Evolutionary conservation across 148 eudicot species (phyloP), one percentile per base, ranked within the genome.

Genomic region (Vaccinium macrocarpon): DNA sequence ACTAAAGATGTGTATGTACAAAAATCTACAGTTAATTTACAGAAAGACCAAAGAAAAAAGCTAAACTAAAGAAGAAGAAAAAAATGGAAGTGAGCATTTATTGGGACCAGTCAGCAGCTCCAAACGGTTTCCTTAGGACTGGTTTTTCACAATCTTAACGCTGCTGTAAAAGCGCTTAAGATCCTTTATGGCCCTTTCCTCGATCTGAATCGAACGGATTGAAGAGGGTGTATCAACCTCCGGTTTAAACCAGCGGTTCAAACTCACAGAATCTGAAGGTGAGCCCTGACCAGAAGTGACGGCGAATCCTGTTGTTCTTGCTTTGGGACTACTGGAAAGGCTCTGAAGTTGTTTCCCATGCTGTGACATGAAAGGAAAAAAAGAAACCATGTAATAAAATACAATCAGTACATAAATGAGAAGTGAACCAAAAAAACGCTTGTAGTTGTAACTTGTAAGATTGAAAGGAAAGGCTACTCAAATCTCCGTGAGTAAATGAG

Each of bases 111-210:
- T 29, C 81, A 53, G 23, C 48, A 29, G 55, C 14, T 27, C 42
- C 64, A 0, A 15, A 48, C 4, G 46, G 3, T 76, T 16, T 48
- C 57, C 15, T 25, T 71, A 88, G 5, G 78, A 84, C 70, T 87
- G 95, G 89, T 92, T 92, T 88, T 88, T 94, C 23, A 97, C 94
- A 48, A 97, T 87, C 87, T 87, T 97, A 79, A 97, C 99, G 27
- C 84, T 91, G 92, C 92, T 93, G 91, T 97, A 97, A 75, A 95
- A 93, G 79, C 99, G 97, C 87, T 84, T 92, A 55, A 97, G 92
- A 85, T 97, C 99, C 87, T 97, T 97, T 75, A 97, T 93, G 16
- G 99, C 99, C 92, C 81, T 95, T 83, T 95, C 99, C 91, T 95
- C 99, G 7, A 92, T 95, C 89, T 97, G 99, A 82, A 97, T 97